Evolutionary conservation across 176 grass and related monocot species (phyloP).

Genomic region (Tillandsia leiboldiana): DNA sequence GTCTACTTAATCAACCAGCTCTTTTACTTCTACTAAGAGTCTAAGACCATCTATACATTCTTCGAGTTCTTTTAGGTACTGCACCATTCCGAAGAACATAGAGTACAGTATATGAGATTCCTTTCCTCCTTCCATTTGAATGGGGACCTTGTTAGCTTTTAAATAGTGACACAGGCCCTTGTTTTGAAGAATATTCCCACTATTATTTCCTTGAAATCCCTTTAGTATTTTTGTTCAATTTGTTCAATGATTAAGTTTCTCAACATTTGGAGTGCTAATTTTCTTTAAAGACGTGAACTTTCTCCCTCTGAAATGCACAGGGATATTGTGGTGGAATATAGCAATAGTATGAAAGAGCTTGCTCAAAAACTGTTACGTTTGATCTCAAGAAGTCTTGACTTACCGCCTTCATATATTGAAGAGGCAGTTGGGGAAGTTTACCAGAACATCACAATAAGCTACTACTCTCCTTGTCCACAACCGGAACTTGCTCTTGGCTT

Average conservation of each 20-base stretch:
- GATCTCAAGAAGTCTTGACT: conserved; percentile 52
- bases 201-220: not conserved
- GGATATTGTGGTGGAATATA: conserved; percentile 67
- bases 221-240: not conserved
- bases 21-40: no score
- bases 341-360: conserved; percentile 54
- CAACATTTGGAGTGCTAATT: not conserved
- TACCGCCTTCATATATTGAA: conserved; percentile 66
- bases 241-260: not conserved
- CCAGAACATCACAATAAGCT: conserved; percentile 94
- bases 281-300: not conserved
- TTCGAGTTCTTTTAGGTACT: no score
- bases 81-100: no score
- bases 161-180: no score
- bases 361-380: conserved; percentile 56
- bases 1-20: not conserved
- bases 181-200: no score
- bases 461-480: conserved; percentile 82
- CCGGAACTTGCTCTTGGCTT: conserved; percentile 92
- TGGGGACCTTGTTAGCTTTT: not conserved
- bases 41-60: no score
- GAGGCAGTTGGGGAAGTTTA: conserved; percentile 75
- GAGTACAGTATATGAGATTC: no score
- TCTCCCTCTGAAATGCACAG: conserved; percentile 25
- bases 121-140: no score